Percentiles rank a stretch among this genome's conserved stretches.
Evolutionary conservation across 345 rosid species (phyloP).

Genomic region (Litchi chinensis): DNA sequence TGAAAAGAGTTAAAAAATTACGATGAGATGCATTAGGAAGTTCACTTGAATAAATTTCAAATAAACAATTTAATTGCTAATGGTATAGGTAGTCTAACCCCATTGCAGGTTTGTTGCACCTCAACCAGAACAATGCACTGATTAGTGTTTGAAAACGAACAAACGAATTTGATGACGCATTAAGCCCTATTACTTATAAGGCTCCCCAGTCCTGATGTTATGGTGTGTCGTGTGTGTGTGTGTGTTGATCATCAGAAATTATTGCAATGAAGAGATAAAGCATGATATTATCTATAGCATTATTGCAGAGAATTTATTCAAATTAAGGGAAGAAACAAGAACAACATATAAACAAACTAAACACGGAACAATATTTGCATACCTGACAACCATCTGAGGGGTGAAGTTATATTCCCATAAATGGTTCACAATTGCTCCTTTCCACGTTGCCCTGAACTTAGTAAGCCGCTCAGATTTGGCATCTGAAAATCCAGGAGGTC

Average conservation of each 20-base stretch:
- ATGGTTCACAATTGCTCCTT: conserved; percentile 84
- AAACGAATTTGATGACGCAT: neutral
- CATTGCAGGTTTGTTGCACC: neutral
- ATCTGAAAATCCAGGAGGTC: conserved; percentile 89
- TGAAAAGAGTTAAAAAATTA: neutral
- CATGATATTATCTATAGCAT: neutral
- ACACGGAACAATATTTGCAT: neutral
- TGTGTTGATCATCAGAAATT: neutral
- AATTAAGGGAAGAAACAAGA: neutral
- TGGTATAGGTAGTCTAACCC: neutral
- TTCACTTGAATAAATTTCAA: neutral
- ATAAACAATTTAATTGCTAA: neutral
- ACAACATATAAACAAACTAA: too few relatives aligned
- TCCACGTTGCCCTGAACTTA: conserved; percentile 78
- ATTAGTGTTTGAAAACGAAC: neutral
- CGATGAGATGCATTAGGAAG: neutral
- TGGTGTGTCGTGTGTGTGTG: neutral
- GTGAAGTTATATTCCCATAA: conserved; percentile 98
- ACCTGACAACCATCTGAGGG: conserved; percentile 92
- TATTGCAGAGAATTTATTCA: neutral
- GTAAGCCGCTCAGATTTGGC: conserved; percentile 62
- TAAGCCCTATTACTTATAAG: neutral
- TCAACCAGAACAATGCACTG: neutral
- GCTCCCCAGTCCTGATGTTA: neutral
- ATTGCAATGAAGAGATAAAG: neutral